These are phyloP conservation scores for Nelumbo lutea DNA, from an alignment of 164 flowering plant genomes.

Conservation along the genomic window DNA sequence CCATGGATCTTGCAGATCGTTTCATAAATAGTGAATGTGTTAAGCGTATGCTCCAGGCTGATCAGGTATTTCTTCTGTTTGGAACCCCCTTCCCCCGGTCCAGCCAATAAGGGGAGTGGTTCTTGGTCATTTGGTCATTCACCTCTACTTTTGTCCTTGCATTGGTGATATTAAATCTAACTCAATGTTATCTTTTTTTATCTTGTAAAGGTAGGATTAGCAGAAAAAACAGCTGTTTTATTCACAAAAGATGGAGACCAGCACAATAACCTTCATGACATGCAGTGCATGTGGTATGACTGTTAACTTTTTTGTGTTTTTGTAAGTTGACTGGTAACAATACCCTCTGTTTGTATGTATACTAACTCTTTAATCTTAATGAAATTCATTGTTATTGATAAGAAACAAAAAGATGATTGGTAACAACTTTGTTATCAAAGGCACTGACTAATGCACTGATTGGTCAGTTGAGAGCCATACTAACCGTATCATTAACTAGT, in stretches of 20 bases:
- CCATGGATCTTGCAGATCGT: slow-evolving; percentile 99
- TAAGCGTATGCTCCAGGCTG: slow-evolving; percentile 99
- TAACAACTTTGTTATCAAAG: no score
- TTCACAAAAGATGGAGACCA: slow-evolving; percentile 99
- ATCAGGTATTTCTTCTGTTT: slow-evolving; percentile 56
- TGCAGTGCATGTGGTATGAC: slow-evolving; percentile 99
- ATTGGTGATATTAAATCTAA: slow-evolving; percentile 1
- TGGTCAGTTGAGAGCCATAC: no score
- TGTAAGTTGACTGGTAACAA: no score
- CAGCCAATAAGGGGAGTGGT: no score
- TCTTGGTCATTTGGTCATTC: no score
- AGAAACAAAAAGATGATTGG: no score
- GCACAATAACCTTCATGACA: slow-evolving; percentile 95
- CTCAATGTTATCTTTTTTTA: slow-evolving; percentile 5
- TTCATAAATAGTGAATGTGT: slow-evolving; percentile 95
- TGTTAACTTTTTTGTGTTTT: neutral
- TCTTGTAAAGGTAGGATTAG: slow-evolving; percentile 63
- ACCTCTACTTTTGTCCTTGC: neutral
- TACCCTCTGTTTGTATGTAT: no score
- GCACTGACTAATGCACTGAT: no score
- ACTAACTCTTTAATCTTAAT: no score
- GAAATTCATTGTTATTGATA: no score
- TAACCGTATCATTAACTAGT: no score
- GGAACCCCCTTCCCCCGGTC: no score
- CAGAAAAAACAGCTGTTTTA: slow-evolving; percentile 92